Conservation (phyloP, 805 yeast genomes). For the Kluyveromyces siamensis region DNA sequence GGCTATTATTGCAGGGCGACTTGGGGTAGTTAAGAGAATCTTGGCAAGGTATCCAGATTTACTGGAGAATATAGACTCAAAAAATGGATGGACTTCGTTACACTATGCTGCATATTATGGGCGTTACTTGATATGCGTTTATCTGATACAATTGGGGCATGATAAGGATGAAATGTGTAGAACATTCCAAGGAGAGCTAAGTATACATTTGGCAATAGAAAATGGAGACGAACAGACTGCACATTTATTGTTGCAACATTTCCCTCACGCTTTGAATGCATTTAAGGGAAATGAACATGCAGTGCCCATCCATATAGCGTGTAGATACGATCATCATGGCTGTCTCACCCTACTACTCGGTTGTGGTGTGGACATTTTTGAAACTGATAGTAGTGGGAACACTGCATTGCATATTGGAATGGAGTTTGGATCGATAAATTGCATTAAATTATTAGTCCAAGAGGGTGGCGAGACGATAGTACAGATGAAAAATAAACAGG, state of each 20-base stretch:
- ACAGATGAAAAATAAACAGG: slow-evolving; percentile 41
- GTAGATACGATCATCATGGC: slow-evolving; percentile 48
- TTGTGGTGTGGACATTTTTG: slow-evolving; percentile 68
- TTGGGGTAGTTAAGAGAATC: slow-evolving; percentile 53
- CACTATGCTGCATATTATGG: slow-evolving; percentile 78
- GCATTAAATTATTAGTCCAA: slow-evolving; percentile 43
- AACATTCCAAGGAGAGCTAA: slow-evolving; percentile 51
- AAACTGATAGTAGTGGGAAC: slow-evolving; percentile 66
- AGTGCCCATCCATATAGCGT: slow-evolving; percentile 65
- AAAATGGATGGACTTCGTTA: slow-evolving; percentile 73
- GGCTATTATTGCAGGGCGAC: slow-evolving; percentile 56
- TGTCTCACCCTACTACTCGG: slow-evolving; percentile 58
- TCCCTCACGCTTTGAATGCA: slow-evolving; percentile 31
- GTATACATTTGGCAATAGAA: slow-evolving; percentile 60
- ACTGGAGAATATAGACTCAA: slow-evolving; percentile 57
- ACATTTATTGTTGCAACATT: slow-evolving; percentile 62
- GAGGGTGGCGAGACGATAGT: slow-evolving; percentile 39
- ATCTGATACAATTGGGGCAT: slow-evolving; percentile 47
- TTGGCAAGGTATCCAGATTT: slow-evolving; percentile 62
- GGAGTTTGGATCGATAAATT: slow-evolving; percentile 53
- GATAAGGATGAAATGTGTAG: slow-evolving; percentile 41
- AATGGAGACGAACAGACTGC: slow-evolving; percentile 64
- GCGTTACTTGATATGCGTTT: slow-evolving; percentile 56
- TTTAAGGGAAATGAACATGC: slow-evolving; percentile 44
- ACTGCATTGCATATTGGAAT: slow-evolving; percentile 81